phyloP scores from a whole-genome alignment of 2,329 filamentous ascomycete genomes.

The Apiospora hydei region DNA sequence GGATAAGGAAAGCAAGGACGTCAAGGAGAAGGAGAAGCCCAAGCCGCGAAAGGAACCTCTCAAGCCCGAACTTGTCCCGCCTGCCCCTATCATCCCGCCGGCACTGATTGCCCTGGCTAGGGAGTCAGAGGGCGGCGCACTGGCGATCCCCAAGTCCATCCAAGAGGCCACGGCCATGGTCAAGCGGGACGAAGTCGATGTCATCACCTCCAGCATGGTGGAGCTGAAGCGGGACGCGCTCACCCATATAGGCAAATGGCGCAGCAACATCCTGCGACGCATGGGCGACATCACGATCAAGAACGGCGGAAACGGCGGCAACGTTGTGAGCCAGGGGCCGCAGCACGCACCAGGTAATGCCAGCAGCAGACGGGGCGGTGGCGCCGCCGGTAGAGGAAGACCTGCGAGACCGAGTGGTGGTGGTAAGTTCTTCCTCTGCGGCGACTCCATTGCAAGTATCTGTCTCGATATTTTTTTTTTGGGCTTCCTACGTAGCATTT shows the following conservation, averaged over 20 bases:
- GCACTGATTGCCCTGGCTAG: constrained; percentile 8
- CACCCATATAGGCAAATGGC: constrained; percentile 82
- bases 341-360: constrained; percentile 41
- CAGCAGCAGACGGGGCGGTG: constrained; percentile 46
- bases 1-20: neutral
- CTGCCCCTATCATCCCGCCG: constrained; percentile 23
- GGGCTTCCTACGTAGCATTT: neutral
- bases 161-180: constrained; percentile 40
- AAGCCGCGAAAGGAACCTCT: constrained; percentile 20
- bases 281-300: constrained; percentile 71
- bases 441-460: constrained; percentile 29
- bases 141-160: constrained; percentile 41
- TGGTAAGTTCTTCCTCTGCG: constrained; percentile 40
- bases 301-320: constrained; percentile 44
- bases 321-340: constrained; percentile 34
- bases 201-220: constrained; percentile 48
- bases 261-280: constrained; percentile 71
- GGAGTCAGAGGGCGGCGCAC: constrained; percentile 25
- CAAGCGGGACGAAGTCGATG: constrained; percentile 48
- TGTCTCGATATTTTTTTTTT: constrained; percentile 26
- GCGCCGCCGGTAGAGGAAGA: constrained; percentile 41
- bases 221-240: constrained; percentile 76
- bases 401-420: constrained; percentile 40
- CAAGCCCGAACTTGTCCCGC: constrained; percentile 40
- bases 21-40: constrained; percentile 13